phyloP scores from a whole-genome alignment of 2,329 filamentous ascomycete species.

The Cladosporium sp. region DNA sequence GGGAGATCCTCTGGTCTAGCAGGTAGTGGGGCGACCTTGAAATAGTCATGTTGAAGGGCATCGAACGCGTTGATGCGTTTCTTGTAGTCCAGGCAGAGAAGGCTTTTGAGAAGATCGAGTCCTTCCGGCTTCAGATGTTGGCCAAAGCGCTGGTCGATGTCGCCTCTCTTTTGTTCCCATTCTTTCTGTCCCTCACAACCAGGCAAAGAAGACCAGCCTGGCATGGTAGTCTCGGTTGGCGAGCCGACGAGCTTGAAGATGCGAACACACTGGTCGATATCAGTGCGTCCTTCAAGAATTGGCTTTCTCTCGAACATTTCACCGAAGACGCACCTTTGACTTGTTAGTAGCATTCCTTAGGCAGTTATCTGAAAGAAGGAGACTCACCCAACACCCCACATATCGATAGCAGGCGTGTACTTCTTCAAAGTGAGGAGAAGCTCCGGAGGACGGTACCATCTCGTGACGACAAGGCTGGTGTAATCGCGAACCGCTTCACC shows the following conservation, averaged over 20 bases:
- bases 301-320: slow-evolving; percentile 96
- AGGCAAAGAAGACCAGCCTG: slow-evolving; percentile 80
- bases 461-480: slow-evolving; percentile 92
- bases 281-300: slow-evolving; percentile 86
- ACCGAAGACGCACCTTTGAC: slow-evolving; percentile 83
- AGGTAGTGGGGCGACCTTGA: slow-evolving; percentile 75
- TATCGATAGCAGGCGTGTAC: slow-evolving; percentile 96
- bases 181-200: slow-evolving; percentile 73
- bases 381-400: slow-evolving; percentile 88
- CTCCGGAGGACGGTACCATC: slow-evolving; percentile 96
- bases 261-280: slow-evolving; percentile 84
- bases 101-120: slow-evolving; percentile 76
- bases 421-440: slow-evolving; percentile 81
- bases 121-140: slow-evolving; percentile 58
- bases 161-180: slow-evolving; percentile 64
- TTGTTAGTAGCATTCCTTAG: slow-evolving; percentile 31
- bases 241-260: slow-evolving; percentile 93
- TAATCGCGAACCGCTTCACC: slow-evolving; percentile 88
- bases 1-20: slow-evolving; percentile 85
- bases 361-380: not conserved
- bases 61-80: slow-evolving; percentile 90
- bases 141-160: slow-evolving; percentile 72
- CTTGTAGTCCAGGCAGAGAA: slow-evolving; percentile 86
- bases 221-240: slow-evolving; percentile 89
- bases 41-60: slow-evolving; percentile 89